These are phyloP conservation scores for Candida hungchunana DNA, from an alignment of 805 yeast genomes.

Conservation along the genomic window DNA sequence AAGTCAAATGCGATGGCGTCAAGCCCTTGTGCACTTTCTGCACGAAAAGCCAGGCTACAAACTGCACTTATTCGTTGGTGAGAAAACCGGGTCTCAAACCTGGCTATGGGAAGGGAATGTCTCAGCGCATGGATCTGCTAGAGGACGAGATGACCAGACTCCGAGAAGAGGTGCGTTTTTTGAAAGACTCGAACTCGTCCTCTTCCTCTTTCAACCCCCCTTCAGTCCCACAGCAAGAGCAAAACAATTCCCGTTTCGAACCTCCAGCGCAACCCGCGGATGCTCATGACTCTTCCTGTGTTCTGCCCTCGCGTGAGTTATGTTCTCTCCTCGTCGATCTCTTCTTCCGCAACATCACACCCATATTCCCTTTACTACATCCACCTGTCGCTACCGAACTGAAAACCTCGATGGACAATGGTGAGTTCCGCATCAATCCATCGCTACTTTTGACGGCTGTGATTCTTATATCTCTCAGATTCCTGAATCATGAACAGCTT, in stretches of 20 bases:
- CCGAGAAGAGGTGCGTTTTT: conserved; percentile 8
- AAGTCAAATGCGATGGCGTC: conserved; percentile 23
- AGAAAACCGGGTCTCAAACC: conserved; percentile 24
- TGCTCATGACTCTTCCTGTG: no score
- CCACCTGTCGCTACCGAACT: conserved; percentile 15
- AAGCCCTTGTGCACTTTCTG: conserved; percentile 21
- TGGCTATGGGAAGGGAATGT: conserved; percentile 23
- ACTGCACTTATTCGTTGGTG: conserved; percentile 18
- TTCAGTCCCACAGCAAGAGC: background rate
- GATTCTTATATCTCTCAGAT: conserved; percentile 20
- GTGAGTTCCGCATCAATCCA: conserved; percentile 15
- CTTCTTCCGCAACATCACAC: conserved; percentile 18
- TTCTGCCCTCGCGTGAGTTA: conserved; percentile 15
- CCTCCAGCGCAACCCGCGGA: background rate
- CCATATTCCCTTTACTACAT: conserved; percentile 23
- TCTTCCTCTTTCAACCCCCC: background rate
- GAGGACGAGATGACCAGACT: conserved; percentile 15
- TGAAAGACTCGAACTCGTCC: background rate
- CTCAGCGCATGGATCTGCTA: conserved; percentile 17
- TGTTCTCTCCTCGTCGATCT: conserved; percentile 17
- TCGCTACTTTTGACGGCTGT: conserved; percentile 19
- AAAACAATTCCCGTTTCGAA: background rate
- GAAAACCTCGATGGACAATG: conserved; percentile 6
- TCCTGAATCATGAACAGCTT: conserved; percentile 19
- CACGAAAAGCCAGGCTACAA: conserved; percentile 8